Base-by-base conservation (phyloP, 1,139 yeast genomes). In the Diutina scorzettiae region DNA sequence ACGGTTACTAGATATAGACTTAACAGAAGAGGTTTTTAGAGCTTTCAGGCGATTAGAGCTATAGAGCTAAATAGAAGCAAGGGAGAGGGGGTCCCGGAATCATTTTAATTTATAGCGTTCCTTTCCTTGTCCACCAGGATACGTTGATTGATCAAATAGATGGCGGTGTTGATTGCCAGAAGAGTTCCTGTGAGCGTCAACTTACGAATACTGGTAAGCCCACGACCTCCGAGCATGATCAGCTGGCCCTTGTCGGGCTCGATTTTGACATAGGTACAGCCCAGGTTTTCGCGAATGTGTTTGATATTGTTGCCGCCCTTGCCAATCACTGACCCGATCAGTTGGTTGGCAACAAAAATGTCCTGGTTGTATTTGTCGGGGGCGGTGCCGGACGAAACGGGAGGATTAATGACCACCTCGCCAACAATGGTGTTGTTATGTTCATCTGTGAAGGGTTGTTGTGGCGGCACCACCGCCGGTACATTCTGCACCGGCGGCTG, bases 271-370 rank as follows among this genome's bases (percentile, higher is more conserved):
- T 81, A 78, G 33, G 86, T 73, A 41, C 75, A 69, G 2, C 94
- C 91, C 37, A 91, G 78, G 41, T 76, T 69, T 48, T 79, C 81
- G 50, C 94, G 73, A 40, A 86, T 80, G 48, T 82, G 86, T 53
- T 80, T 83, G 46, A 86, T 81, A 53, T 80, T 83, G 53, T 79
- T 76, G 21, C 96, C 96, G 32, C 86, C 86, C 59, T 80, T 83
- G 6, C 96, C 96, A 49, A 86, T 86, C 18, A 86, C 81, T 31
- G 85, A 76, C 0, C 96, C 96, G 41, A 85, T 89, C 58, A 71
- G 80, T 40, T 74, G 73, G 53, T 82, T 81, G 31, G 94, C 89
- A 39, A 86, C 86, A 50, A 64, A 79, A 3, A 85, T 65, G 47
- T 82, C 89, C 57, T 83, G 87, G 46, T 73, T 71, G 48, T 68